Evolutionary conservation across 2,329 filamentous ascomycete genomes (phyloP), one percentile per base, ranked within the genome.

Genomic region (Penicillium brevicompactum): DNA sequence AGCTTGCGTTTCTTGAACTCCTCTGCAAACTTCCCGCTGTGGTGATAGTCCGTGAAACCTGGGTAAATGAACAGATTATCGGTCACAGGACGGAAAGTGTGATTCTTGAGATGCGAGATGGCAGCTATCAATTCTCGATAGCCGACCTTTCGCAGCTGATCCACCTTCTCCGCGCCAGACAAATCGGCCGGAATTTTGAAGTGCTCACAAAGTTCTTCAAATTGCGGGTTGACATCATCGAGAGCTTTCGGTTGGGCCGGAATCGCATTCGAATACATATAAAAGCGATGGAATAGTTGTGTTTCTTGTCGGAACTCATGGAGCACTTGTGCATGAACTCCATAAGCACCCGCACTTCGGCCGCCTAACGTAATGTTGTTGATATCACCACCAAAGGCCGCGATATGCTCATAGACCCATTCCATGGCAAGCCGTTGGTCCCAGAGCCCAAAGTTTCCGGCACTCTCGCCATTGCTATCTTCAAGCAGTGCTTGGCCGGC

Each of bases 381-480:
- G 0, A 74, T 55, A 57, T 83, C 75, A 3, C 80, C 81, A 8
- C 75, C 76, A 53, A 82, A 82, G 2, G 18, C 66, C 3, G 66
- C 59, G 46, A 83, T 80, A 56, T 83, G 77, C 5, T 75, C 66
- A 32, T 79, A 71, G 0, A 81, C 75, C 82, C 82, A 84, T 62
- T 82, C 72, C 8, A 82, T 66, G 0, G 80, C 81, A 11, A 78
- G 66, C 2, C 77, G 68, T 58, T 83, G 80, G 56, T 84, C 82
- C 63, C 74, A 76, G 0, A 79, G 67, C 1, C 77, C 77, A 56
- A 72, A 76, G 55, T 79, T 79, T 1, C 76, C 67, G 2, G 65
- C 67, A 4, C 68, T 67, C 4, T 66, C 61, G 14, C 61, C 55
- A n/a, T 38, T 21, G 3, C 47, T 55, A 3, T 67, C 64, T 22